Base-by-base conservation (phyloP, 2,329 filamentous ascomycete species). In the Fusarium hostae region DNA sequence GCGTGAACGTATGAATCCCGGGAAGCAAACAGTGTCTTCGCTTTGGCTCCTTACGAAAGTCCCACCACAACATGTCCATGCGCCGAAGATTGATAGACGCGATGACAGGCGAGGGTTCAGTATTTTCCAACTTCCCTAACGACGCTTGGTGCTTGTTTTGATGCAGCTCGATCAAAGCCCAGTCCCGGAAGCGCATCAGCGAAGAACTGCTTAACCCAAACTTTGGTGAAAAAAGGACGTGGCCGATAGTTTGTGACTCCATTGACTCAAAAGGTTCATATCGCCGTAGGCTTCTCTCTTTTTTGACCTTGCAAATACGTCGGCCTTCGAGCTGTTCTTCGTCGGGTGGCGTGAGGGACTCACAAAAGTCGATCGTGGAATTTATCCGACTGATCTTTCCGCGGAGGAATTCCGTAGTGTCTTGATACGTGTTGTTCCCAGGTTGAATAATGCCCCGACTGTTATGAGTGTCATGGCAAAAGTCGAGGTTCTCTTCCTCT, bases 301-400 rank as follows among this genome's bases (percentile, higher is more conserved):
- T 0, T 6, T 8, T 0, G 22, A 2, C 4, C 2, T 35, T 51
- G 5, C 5, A 2, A 1, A 3, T 6, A 5, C 47, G 22, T 5
- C 15, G 3, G 9, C 6, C 1, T 51, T 11, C 1, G 12, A 51
- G 3, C 2, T 1, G 0, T 18, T 5, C 12, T 2, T 34, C 5
- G 3, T 9, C 0, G 3, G 30, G 9, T 12, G n/a, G 15, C 2
- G 28, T 48, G 5, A 0, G 22, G 10, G 6, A 8, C 20, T 6
- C 45, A 6, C 2, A 7, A 48, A 4, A 0, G 1, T 32, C 1
- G 4, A 48, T 32, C 26, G 4, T 9, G 0, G 20, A 4, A 20
- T 12, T 20, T 6, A 4, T 3, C 8, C 3, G 0, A 6, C 3
- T 18, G n/a, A 50, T 18, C 10, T 0, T 9, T 39, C 7, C 0